A percentile compares a stretch with the other conserved stretches of the same genome.
Evolutionary conservation across 2,329 filamentous ascomycete species (phyloP).

Genomic region (Fusarium sp.): DNA sequence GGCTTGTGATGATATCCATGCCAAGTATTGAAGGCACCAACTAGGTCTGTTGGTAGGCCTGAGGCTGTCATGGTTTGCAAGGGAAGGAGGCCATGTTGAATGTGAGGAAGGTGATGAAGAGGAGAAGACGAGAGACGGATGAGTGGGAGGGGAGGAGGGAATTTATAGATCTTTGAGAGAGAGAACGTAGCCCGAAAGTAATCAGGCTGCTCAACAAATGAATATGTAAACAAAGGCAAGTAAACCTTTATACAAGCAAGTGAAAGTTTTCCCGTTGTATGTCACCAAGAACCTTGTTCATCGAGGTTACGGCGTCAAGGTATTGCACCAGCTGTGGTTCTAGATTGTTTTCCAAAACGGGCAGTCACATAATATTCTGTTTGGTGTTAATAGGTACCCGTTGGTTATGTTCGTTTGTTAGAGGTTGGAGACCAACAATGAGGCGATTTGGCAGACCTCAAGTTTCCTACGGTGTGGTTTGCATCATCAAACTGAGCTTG

Average conservation of each 20-base stretch:
- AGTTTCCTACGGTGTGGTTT: background rate
- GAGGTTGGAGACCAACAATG: background rate
- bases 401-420: background rate
- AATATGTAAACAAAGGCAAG: background rate
- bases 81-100: background rate
- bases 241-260: background rate
- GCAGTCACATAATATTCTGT: background rate
- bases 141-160: background rate
- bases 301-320: background rate
- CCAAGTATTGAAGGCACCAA: background rate
- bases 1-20: background rate
- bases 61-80: background rate
- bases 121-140: background rate
- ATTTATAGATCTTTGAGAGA: background rate
- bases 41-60: background rate
- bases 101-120: background rate
- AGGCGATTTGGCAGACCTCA: background rate
- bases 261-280: background rate
- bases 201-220: background rate
- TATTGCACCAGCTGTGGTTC: background rate
- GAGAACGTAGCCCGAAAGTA: background rate
- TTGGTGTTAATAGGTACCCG: background rate
- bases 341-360: background rate
- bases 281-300: background rate
- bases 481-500: background rate